These are phyloP conservation scores for Tirmania nivea DNA, from an alignment of 495 filamentous ascomycete species.

Conservation along the genomic window DNA sequence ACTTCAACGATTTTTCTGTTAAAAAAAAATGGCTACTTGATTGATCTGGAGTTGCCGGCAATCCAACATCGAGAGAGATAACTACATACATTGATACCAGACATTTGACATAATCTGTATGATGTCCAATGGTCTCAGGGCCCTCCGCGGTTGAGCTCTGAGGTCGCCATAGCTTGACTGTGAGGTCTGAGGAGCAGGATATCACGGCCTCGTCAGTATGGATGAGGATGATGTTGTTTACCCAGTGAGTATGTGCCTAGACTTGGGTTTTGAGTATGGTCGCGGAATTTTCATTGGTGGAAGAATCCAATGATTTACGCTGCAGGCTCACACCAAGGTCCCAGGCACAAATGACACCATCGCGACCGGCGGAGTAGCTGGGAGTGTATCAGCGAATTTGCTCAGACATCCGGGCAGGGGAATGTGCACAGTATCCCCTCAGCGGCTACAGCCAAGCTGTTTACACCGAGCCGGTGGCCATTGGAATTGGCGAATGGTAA, in stretches of 20 bases:
- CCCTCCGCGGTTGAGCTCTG: slow-evolving; percentile 40
- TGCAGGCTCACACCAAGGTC: slow-evolving; percentile 43
- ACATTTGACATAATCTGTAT: slow-evolving; percentile 93
- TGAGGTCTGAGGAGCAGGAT: slow-evolving; percentile 86
- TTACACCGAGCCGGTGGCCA: slow-evolving; percentile 83
- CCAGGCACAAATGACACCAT: slow-evolving; percentile 93
- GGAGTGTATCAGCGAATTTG: not conserved
- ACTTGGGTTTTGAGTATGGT: slow-evolving; percentile 72
- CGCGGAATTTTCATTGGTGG: slow-evolving; percentile 10
- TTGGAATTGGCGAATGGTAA: slow-evolving; percentile 81
- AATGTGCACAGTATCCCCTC: slow-evolving; percentile 72
- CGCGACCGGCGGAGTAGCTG: slow-evolving; percentile 88
- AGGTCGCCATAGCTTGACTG: slow-evolving; percentile 90
- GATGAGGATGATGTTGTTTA: slow-evolving; percentile 84
- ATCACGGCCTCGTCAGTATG: slow-evolving; percentile 66
- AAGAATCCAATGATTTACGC: slow-evolving; percentile 19
- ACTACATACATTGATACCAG: too few species aligned
- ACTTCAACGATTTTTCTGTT: too few species aligned
- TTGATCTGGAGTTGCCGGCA: too few species aligned
- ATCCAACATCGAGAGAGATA: too few species aligned
- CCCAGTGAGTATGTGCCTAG: slow-evolving; percentile 97
- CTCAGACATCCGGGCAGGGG: not conserved
- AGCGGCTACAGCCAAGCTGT: slow-evolving; percentile 71
- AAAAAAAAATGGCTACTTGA: too few species aligned
- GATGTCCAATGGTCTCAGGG: slow-evolving; percentile 70